Evolutionary conservation across 2,329 filamentous ascomycete genomes (phyloP).

Genomic region (Neobulgaria alba): DNA sequence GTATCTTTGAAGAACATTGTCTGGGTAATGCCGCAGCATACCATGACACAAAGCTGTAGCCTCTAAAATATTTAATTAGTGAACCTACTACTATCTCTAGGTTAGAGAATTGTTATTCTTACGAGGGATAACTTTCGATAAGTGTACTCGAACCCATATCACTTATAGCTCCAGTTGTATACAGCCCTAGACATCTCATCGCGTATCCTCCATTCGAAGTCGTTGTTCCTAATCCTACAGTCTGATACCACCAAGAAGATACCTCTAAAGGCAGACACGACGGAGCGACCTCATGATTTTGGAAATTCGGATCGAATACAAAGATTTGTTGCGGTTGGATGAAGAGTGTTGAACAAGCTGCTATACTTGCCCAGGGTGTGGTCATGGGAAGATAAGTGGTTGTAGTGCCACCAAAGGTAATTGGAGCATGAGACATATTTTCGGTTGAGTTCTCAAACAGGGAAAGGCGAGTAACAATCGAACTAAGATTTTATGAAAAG

Average conservation of each 20-base stretch:
- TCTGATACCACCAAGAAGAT: constrained; percentile 7
- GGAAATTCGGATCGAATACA: constrained; percentile 4
- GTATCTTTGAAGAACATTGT: too few species aligned
- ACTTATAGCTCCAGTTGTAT: constrained; percentile 8
- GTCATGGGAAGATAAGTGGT: constrained; percentile 10
- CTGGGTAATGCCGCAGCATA: too few species aligned
- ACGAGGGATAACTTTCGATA: constrained; percentile 10
- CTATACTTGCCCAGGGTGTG: constrained; percentile 4
- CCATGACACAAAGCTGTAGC: too few species aligned
- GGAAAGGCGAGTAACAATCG: too few species aligned
- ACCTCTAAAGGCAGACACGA: constrained; percentile 5
- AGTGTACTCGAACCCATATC: constrained; percentile 2
- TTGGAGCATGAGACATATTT: not conserved
- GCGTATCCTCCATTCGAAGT: constrained; percentile 6
- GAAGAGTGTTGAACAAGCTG: constrained; percentile 8
- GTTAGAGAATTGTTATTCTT: too few species aligned
- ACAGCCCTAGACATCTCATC: constrained; percentile 8
- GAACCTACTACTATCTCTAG: too few species aligned
- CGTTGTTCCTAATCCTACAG: not conserved
- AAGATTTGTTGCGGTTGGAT: constrained; percentile 1
- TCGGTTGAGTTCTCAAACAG: too few species aligned
- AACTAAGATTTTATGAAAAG: too few species aligned
- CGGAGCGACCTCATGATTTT: not conserved
- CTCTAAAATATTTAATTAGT: too few species aligned
- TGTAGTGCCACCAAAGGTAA: constrained; percentile 7